Conservation (phyloP, 176 grass and related monocot species). For the Melocanna baccifera region DNA sequence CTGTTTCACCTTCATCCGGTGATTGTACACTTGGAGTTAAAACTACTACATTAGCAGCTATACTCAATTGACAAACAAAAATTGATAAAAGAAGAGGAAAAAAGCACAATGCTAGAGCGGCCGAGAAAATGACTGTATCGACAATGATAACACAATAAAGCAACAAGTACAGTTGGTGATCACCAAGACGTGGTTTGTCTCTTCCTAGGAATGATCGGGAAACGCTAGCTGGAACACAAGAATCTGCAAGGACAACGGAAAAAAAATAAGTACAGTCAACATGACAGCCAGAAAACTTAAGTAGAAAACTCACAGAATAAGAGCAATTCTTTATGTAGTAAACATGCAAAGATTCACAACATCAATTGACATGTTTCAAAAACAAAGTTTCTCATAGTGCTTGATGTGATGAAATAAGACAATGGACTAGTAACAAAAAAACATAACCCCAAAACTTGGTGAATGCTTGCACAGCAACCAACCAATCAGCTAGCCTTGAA, state of each 20-base stretch:
- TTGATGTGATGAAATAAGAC: not conserved
- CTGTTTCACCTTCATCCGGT: not conserved
- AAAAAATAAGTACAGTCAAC: not conserved
- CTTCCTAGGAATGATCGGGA: conserved; percentile 24
- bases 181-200: not conserved
- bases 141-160: conserved; percentile 10
- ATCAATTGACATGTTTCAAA: conserved; percentile 19
- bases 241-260: conserved; percentile 17
- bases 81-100: not conserved
- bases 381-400: conserved; percentile 19
- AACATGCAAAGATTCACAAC: conserved; percentile 18
- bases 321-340: conserved; percentile 20
- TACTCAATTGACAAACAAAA: conserved; percentile 2
- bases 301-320: too few species aligned
- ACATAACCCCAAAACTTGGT: not conserved
- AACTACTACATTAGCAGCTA: not conserved
- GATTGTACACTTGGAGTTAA: conserved; percentile 1
- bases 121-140: conserved; percentile 20
- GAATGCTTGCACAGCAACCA: conserved; percentile 2
- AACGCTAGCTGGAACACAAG: conserved; percentile 24
- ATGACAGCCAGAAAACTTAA: conserved; percentile 15
- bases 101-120: not conserved
- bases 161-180: not conserved
- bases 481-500: conserved; percentile 19
- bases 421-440: not conserved